Evolutionary conservation across 305 asterid genomes (phyloP).

Genomic region (Solanum hybrid): DNA sequence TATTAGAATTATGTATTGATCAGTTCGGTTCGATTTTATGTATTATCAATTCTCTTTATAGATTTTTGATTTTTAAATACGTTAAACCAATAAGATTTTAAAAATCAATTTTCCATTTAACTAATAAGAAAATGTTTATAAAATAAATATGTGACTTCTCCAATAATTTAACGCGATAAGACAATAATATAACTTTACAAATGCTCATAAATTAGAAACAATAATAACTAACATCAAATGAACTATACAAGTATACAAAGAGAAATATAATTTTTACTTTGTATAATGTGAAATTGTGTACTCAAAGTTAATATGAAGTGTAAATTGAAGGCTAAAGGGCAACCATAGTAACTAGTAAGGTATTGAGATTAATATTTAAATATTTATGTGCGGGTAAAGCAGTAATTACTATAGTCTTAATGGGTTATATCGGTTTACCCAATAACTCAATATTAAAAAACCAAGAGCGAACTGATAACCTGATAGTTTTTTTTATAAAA

Average conservation of each 20-base stretch:
- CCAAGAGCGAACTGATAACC: no score
- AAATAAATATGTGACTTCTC: neutral
- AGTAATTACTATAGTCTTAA: neutral
- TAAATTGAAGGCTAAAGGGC: neutral
- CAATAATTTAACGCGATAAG: neutral
- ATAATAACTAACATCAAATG: neutral
- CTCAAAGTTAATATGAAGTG: neutral
- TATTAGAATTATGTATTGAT: no score
- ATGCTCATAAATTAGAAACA: neutral
- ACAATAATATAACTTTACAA: no score
- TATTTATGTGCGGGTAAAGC: no score
- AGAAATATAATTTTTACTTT: neutral
- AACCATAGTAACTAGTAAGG: no score
- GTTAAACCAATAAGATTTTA: neutral
- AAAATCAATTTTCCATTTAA: no score
- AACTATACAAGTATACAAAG: neutral
- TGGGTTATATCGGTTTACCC: neutral
- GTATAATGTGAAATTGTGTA: neutral
- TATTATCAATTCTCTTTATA: no score
- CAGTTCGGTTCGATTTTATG: no score
- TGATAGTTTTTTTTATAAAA: no score
- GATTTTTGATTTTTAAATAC: neutral
- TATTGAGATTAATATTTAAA: no score
- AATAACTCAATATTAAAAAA: neutral
- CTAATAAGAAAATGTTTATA: no score